phyloP scores from a whole-genome alignment of 2,329 filamentous ascomycete species.

The Cladobotryum protrusum region DNA sequence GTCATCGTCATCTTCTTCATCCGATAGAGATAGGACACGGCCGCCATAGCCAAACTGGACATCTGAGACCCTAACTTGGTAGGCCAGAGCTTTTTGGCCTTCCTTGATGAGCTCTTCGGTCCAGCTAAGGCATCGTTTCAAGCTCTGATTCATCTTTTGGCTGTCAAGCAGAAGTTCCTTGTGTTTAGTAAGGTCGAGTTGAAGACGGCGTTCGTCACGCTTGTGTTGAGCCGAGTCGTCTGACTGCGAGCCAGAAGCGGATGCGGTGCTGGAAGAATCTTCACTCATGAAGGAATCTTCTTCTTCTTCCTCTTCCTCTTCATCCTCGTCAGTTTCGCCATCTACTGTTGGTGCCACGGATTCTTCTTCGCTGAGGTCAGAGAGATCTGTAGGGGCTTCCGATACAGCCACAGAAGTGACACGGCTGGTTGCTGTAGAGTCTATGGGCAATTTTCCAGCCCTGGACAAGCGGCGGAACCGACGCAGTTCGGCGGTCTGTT shows the following conservation, averaged over 20 bases:
- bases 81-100: slow-evolving; percentile 79
- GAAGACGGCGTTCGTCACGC: slow-evolving; percentile 75
- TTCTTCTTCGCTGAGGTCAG: slow-evolving; percentile 43
- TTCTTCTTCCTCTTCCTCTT: slow-evolving; percentile 37
- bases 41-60: slow-evolving; percentile 64
- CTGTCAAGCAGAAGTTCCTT: slow-evolving; percentile 82
- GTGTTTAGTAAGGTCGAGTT: slow-evolving; percentile 80
- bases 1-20: slow-evolving; percentile 41
- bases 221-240: slow-evolving; percentile 48
- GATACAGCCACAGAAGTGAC: slow-evolving; percentile 39
- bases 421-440: slow-evolving; percentile 40
- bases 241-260: slow-evolving; percentile 32
- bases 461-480: slow-evolving; percentile 81
- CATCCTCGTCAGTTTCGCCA: slow-evolving; percentile 38
- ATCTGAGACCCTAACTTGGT: slow-evolving; percentile 72
- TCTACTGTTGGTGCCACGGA: slow-evolving; percentile 18
- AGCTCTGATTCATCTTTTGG: slow-evolving; percentile 90
- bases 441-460: slow-evolving; percentile 64
- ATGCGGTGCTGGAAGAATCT: slow-evolving; percentile 38
- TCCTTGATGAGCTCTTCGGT: slow-evolving; percentile 88
- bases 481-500: slow-evolving; percentile 82
- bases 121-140: slow-evolving; percentile 83
- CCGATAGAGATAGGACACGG: slow-evolving; percentile 66
- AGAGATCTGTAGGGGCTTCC: slow-evolving; percentile 39
- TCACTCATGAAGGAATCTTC: slow-evolving; percentile 49